phyloP scores from a whole-genome alignment of 1,284 basidiomycete genomes.

The Papiliotrema fonsecae region DNA sequence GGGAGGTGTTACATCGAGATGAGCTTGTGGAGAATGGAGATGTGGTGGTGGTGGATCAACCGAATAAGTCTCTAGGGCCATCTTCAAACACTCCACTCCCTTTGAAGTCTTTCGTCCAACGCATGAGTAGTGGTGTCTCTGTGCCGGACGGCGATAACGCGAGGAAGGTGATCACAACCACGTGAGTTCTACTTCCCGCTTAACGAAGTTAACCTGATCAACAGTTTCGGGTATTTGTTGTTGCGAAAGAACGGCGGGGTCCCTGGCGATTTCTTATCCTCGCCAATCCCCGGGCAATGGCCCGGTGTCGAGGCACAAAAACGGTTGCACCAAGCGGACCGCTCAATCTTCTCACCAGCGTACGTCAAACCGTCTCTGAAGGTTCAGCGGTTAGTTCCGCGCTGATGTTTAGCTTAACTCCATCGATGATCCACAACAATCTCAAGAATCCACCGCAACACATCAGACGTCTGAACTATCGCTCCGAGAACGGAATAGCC shows the following conservation, averaged over 20 bases:
- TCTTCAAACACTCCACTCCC: too few relatives aligned
- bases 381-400: too few relatives aligned
- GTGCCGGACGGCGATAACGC: too few relatives aligned
- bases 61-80: background rate
- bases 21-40: background rate
- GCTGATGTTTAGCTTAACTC: conserved; percentile 4
- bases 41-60: background rate
- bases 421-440: background rate
- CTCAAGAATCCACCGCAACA: background rate
- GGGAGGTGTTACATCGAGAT: background rate
- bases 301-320: background rate
- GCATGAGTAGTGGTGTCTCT: too few relatives aligned
- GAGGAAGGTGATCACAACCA: too few relatives aligned
- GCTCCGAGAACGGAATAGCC: background rate
- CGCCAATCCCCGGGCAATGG: background rate
- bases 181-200: background rate
- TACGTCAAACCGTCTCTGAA: background rate
- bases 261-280: background rate
- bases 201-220: background rate
- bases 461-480: background rate
- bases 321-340: background rate
- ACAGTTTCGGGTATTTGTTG: background rate
- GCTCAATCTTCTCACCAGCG: background rate
- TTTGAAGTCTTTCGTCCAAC: too few relatives aligned
- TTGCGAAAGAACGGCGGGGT: background rate